phyloP scores from a whole-genome alignment of 2,329 filamentous ascomycete genomes.

The Xylaria arbuscula region DNA sequence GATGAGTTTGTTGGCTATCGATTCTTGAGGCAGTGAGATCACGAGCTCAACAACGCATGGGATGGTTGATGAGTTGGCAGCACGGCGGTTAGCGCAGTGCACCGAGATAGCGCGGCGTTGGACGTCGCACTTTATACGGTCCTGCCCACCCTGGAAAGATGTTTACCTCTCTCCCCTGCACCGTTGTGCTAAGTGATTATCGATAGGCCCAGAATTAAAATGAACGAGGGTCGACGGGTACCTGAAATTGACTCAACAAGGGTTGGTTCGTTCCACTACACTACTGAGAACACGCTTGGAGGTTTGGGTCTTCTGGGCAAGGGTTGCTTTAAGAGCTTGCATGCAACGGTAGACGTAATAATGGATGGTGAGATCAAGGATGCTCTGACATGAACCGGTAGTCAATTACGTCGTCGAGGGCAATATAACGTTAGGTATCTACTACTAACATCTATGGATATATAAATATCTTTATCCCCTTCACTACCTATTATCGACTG shows the following conservation, averaged over 20 bases:
- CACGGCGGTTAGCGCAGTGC: constrained; percentile 10
- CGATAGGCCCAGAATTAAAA: constrained; percentile 34
- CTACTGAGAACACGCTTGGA: background rate
- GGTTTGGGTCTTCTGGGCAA: constrained; percentile 8
- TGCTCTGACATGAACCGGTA: constrained; percentile 1
- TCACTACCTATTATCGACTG: background rate
- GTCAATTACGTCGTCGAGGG: background rate
- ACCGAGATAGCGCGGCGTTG: constrained; percentile 8
- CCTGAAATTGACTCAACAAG: constrained; percentile 7
- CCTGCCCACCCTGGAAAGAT: constrained; percentile 29
- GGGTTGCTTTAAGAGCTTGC: constrained; percentile 27
- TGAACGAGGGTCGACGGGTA: constrained; percentile 16
- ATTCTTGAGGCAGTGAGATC: constrained; percentile 27
- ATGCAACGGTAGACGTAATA: constrained; percentile 4
- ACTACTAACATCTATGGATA: too few species aligned
- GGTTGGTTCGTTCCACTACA: constrained; percentile 12
- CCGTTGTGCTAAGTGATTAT: constrained; percentile 42
- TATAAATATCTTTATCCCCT: background rate
- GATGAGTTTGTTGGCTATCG: constrained; percentile 28
- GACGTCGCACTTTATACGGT: constrained; percentile 27
- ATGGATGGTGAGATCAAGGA: background rate
- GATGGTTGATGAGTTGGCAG: constrained; percentile 47
- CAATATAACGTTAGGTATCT: background rate
- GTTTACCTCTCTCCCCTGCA: constrained; percentile 38
- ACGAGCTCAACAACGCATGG: constrained; percentile 30